Base-by-base conservation (phyloP, 2,329 filamentous ascomycete species). In the Pseudogymnoascus sp. region DNA sequence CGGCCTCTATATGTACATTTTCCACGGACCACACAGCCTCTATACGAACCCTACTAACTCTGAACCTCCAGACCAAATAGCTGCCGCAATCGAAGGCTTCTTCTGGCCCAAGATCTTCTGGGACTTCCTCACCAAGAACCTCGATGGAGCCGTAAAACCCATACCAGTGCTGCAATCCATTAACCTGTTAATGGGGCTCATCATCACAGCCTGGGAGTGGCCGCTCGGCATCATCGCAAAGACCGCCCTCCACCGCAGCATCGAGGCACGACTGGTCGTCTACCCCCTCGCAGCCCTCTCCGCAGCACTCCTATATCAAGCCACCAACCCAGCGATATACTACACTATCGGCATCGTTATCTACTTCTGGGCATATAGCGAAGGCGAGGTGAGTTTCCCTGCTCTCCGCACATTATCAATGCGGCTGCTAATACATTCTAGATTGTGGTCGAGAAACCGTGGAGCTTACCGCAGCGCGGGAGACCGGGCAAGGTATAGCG, bases 81-180 rank as follows among this genome's bases (percentile, higher is more conserved):
- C 81, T 65, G 92, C 92, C 65, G 87, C 89, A 14, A 78, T 99
- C 63, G 85, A 95, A 78, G 87, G 85, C 72, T 96, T 94, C 82
- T 93, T 99, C 84, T 99, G 92, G 92, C 94, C 94, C 68, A 99
- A 99, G 76, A 88, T 99, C 73, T 96, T 99, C 78, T 99, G 90
- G 89, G 94, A 99, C 77, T 96, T 96, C 75, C 78, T 94, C 68
- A 97, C 93, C 65, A 92, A 91, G 72, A 92, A 91, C 70, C 86
- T 99, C 70, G 91, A 99, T 73, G 82, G 80, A 63, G 90, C 89
- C 59, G 91, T 97, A 66, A 92, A 89, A 71, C 93, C 93, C 0
- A 75, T 94, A n/a, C 94, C 94, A 1, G 80, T 92, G 60, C 81
- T 99, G 14, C 94, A 99, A 75, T 90, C 89, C 71, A 82, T 97